phyloP scores from a whole-genome alignment of 805 yeast species.

The Candida multigemmis region DNA sequence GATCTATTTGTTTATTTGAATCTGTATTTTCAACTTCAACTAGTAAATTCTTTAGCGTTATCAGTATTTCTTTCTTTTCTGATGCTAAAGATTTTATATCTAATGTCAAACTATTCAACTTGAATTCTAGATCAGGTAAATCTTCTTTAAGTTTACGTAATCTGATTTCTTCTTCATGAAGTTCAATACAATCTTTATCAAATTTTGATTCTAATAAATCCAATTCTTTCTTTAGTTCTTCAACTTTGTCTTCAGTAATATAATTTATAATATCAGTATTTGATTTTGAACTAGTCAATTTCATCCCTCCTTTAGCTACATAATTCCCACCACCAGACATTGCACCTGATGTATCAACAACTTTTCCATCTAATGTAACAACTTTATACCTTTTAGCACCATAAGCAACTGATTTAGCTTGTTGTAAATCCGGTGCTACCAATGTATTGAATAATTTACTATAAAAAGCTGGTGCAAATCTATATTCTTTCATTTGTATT shows the following conservation, averaged over 20 bases:
- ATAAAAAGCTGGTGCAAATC: constrained; percentile 81
- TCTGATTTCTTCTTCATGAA: constrained; percentile 49
- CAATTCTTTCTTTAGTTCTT: constrained; percentile 43
- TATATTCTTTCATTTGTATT: constrained; percentile 55
- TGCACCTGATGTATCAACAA: constrained; percentile 90
- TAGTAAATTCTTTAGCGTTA: constrained; percentile 32
- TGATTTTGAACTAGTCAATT: constrained; percentile 26
- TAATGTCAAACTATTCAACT: constrained; percentile 47
- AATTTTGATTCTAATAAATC: constrained; percentile 44
- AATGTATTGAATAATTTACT: constrained; percentile 80
- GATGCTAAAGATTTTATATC: constrained; percentile 55
- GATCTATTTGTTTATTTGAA: constrained; percentile 18
- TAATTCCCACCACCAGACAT: constrained; percentile 92
- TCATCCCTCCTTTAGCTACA: constrained; percentile 71
- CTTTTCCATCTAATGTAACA: constrained; percentile 85
- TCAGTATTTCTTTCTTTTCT: constrained; percentile 41
- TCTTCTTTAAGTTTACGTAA: constrained; percentile 52
- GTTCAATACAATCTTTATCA: constrained; percentile 40
- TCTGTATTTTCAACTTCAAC: constrained; percentile 24
- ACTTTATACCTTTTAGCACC: constrained; percentile 76
- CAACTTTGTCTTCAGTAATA: constrained; percentile 50
- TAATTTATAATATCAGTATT: constrained; percentile 14
- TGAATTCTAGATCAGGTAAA: constrained; percentile 60
- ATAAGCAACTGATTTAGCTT: constrained; percentile 85
- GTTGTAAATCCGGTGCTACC: constrained; percentile 68